Evolutionary conservation across 2,329 filamentous ascomycete genomes (phyloP).

Genomic region (Pleurostoma richardsiae): DNA sequence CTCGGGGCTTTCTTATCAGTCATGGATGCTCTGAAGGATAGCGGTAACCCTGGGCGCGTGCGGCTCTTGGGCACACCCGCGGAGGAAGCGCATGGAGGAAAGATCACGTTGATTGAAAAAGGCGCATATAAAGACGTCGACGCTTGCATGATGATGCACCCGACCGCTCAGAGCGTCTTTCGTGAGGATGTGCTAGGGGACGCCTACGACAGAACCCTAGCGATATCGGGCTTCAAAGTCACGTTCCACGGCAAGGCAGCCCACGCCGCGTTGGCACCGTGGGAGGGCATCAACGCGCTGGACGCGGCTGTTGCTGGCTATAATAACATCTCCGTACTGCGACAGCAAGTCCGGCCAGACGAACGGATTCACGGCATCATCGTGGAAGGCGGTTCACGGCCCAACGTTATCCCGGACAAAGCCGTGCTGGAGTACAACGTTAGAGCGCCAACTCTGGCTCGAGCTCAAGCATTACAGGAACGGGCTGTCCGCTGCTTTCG

Average conservation of each 20-base stretch:
- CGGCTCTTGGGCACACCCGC: conserved; percentile 7
- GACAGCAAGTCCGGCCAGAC: conserved; percentile 1
- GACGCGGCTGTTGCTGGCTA: conserved; percentile 26
- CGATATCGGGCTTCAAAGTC: background rate
- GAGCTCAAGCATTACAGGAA: background rate
- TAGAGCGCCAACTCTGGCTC: background rate
- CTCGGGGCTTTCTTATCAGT: background rate
- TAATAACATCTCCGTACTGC: conserved; percentile 22
- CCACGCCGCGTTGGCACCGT: conserved; percentile 32
- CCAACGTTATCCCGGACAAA: background rate
- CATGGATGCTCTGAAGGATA: background rate
- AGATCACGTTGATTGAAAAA: conserved; percentile 17
- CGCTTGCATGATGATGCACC: conserved; percentile 22
- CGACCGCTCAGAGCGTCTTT: background rate
- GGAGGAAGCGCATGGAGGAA: conserved; percentile 10
- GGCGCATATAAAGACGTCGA: conserved; percentile 22
- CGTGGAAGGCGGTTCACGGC: background rate
- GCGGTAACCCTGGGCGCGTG: conserved; percentile 1
- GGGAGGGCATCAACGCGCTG: conserved; percentile 35
- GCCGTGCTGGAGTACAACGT: background rate
- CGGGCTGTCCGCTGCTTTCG: conserved; percentile 5
- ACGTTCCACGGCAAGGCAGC: conserved; percentile 27
- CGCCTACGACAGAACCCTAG: conserved; percentile 2
- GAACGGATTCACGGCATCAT: conserved; percentile 1
- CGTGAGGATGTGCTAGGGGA: background rate